Conservation (phyloP, 805 yeast genomes). For the Metschnikowia dekortorum region DNA sequence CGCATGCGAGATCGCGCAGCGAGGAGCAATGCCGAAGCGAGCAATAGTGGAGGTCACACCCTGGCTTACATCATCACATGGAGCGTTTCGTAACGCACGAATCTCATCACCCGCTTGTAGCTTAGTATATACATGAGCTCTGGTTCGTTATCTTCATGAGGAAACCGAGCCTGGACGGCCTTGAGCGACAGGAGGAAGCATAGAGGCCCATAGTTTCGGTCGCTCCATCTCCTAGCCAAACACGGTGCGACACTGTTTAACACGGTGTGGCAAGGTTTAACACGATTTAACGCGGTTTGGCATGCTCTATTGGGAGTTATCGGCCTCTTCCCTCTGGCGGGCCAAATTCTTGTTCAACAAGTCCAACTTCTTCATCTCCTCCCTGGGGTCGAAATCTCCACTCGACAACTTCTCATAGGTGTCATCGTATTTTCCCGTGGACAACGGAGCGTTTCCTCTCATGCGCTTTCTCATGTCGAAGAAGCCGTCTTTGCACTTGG, state of each 20-base stretch:
- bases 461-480: conserved; percentile 90
- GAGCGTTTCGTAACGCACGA: no score
- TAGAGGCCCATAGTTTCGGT: no score
- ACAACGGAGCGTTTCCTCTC: conserved; percentile 88
- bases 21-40: no score
- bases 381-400: conserved; percentile 80
- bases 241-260: no score
- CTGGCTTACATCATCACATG: conserved; percentile 20
- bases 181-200: no score
- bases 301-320: conserved; percentile 1
- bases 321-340: conserved; percentile 22
- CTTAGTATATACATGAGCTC: no score
- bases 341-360: conserved; percentile 51
- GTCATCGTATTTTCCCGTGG: conserved; percentile 90
- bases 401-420: conserved; percentile 71
- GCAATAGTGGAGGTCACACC: background rate
- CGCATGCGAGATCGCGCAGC: background rate
- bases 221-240: no score
- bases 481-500: conserved; percentile 88
- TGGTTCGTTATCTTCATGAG: no score
- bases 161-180: no score
- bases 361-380: conserved; percentile 71
- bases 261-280: no score
- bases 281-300: no score
- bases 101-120: no score